Conservation (phyloP, 129 eudicot species). For the Daucus carota region DNA sequence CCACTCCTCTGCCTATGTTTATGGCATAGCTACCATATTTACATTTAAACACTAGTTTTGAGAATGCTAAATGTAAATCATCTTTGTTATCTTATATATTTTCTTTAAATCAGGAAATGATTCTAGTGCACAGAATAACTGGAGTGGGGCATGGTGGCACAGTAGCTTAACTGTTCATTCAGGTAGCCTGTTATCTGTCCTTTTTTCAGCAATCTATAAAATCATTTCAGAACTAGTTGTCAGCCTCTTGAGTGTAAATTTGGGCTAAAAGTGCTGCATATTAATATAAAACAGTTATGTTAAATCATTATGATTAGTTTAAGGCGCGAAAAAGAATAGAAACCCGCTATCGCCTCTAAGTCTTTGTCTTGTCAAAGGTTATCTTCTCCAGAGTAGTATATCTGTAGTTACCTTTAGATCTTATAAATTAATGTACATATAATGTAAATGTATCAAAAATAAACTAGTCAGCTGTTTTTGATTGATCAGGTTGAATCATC, state of each 20-base stretch:
- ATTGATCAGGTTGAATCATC: neutral
- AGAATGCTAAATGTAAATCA: neutral
- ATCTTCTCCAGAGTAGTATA: neutral
- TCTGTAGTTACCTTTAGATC: neutral
- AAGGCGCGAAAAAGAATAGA: neutral
- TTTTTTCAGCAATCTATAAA: neutral
- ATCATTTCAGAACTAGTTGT: neutral
- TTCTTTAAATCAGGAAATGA: slow-evolving; percentile 26
- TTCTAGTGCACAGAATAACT: slow-evolving; percentile 44
- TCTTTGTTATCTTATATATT: neutral
- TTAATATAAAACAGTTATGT: neutral
- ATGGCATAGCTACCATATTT: neutral
- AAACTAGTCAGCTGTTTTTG: neutral
- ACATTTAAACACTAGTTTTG: neutral
- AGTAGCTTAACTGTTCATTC: slow-evolving; percentile 42
- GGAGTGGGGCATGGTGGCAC: slow-evolving; percentile 79
- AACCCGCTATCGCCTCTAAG: neutral
- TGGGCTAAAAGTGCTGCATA: neutral
- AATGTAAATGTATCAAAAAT: neutral
- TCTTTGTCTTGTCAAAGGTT: slow-evolving; percentile 1
- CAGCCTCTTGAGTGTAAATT: neutral
- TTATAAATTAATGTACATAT: neutral
- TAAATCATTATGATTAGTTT: neutral
- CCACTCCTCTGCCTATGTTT: neutral
- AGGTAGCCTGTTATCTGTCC: slow-evolving; percentile 21